Evolutionary conservation across 2,329 filamentous ascomycete genomes (phyloP).

Genomic region (Huntiella moniliformis): DNA sequence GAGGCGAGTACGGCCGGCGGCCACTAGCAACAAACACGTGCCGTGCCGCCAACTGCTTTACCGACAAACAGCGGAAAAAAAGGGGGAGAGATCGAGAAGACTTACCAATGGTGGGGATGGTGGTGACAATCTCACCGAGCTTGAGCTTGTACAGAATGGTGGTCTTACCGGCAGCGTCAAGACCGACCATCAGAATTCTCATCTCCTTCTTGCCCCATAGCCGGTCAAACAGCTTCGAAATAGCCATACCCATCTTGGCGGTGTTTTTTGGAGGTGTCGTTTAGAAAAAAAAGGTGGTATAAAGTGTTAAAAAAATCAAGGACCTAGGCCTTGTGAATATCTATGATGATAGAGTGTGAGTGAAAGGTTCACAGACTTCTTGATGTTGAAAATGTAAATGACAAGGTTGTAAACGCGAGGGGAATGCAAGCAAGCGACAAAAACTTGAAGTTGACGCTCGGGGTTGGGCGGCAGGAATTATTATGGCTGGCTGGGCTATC

Average conservation of each 20-base stretch:
- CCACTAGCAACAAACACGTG: no score
- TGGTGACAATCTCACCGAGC: slow-evolving; percentile 97
- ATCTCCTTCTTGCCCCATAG: slow-evolving; percentile 99
- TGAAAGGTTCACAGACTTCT: neutral
- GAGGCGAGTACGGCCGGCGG: neutral
- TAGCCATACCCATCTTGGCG: slow-evolving; percentile 72
- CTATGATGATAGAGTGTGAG: slow-evolving; percentile 3
- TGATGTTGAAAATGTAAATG: no score
- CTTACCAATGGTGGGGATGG: slow-evolving; percentile 93
- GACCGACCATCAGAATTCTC: slow-evolving; percentile 99
- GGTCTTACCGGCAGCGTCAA: slow-evolving; percentile 98
- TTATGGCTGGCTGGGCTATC: slow-evolving; percentile 8
- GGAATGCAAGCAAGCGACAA: no score
- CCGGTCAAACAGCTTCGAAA: slow-evolving; percentile 91
- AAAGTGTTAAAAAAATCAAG: slow-evolving; percentile 8
- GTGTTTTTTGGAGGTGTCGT: slow-evolving; percentile 16
- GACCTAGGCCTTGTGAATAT: slow-evolving; percentile 9
- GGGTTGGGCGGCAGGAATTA: neutral
- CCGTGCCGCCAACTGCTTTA: no score
- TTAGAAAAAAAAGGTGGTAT: slow-evolving; percentile 8
- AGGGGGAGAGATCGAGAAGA: neutral
- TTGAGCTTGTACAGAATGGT: slow-evolving; percentile 99
- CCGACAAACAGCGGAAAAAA: neutral
- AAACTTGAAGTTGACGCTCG: neutral
- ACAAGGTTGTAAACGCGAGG: no score